phyloP scores from a whole-genome alignment of 805 yeast species.

The Wickerhamomyces mucosus region DNA sequence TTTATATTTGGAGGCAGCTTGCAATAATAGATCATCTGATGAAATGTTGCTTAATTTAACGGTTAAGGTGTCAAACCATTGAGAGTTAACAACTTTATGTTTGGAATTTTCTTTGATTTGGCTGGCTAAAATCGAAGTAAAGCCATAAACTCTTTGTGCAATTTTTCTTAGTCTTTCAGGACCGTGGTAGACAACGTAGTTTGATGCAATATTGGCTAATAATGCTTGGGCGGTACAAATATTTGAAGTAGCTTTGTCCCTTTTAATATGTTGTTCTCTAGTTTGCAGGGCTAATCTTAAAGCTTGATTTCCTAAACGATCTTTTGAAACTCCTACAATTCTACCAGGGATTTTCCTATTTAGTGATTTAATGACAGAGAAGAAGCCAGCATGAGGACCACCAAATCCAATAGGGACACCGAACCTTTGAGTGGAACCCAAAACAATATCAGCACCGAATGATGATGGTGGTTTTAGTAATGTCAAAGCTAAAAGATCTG shows the following conservation, averaged over 20 bases:
- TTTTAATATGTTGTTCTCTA: slow-evolving; percentile 94
- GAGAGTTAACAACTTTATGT: slow-evolving; percentile 45
- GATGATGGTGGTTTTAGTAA: slow-evolving; percentile 74
- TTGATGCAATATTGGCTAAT: slow-evolving; percentile 89
- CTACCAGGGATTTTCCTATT: slow-evolving; percentile 96
- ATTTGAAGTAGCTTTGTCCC: slow-evolving; percentile 96
- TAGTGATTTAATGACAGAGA: slow-evolving; percentile 71
- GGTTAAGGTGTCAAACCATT: slow-evolving; percentile 85
- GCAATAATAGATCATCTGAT: slow-evolving; percentile 45
- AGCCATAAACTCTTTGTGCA: slow-evolving; percentile 66
- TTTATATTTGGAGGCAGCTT: slow-evolving; percentile 51
- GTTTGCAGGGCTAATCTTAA: slow-evolving; percentile 91
- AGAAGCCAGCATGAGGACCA: slow-evolving; percentile 98
- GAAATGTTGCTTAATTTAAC: slow-evolving; percentile 40
- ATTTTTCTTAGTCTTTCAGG: slow-evolving; percentile 75
- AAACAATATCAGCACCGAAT: slow-evolving; percentile 86
- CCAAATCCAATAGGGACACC: slow-evolving; percentile 98
- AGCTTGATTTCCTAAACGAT: slow-evolving; percentile 84
- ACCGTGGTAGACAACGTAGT: slow-evolving; percentile 95
- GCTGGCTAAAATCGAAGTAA: slow-evolving; percentile 62
- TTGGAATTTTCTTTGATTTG: slow-evolving; percentile 29
- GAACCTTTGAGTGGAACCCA: slow-evolving; percentile 90
- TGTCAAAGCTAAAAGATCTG: slow-evolving; percentile 86
- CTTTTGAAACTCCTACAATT: slow-evolving; percentile 87
- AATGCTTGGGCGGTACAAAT: slow-evolving; percentile 98